Base-by-base conservation (phyloP, 495 filamentous ascomycete species). In the Terfezia claveryi region DNA sequence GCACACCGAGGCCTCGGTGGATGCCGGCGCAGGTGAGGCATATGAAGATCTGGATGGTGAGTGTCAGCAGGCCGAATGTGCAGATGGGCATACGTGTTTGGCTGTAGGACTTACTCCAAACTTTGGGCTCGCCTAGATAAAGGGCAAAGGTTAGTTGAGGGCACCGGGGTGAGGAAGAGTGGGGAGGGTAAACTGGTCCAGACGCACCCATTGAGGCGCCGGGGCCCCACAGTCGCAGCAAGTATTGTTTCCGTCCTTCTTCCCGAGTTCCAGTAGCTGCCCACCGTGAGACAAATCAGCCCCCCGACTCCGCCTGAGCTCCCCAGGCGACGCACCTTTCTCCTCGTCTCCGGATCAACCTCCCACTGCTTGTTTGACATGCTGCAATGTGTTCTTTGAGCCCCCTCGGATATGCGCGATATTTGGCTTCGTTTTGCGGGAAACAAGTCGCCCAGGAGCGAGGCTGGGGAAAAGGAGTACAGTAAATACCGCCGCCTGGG, bases 191-290 rank as follows among this genome's bases (percentile, higher is more conserved):
- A 20, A 46, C 14, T 14, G 41, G 41, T 14, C 12, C 14, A 3
- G 12, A 20, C 41, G 8, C 8, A 51, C 50, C 91, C 91, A 98
- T 83, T 98, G 91, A 46, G 91, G 91, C 50, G 83, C 86, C 10
- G 91, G 91, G 8, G 91, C 91, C 62, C 76, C 78, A 71, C 91
- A 98, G 70, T 98, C 91, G 71, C 85, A 85, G 72, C 91, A 98
- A 60, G 73, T 68, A 63, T 83, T 86, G 66, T 98, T 98, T 54
- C 77, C 77, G 59, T 83, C 79, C 53, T 78, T 79, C 65, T 88
- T 87, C 70, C 94, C 91, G 66, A 94, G 85, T 59, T 83, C 77
- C 59, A 81, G 75, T 9, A 46, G 41, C 41, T 46, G 41, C 2
- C 17, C 41, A 46, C 12, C 2, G 41, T 9, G 12, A 14, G 14